Evolutionary conservation across 768 basidiomycete genomes (phyloP), one percentile per base, ranked within the genome.

Genomic region (Termitomyces sp.): DNA sequence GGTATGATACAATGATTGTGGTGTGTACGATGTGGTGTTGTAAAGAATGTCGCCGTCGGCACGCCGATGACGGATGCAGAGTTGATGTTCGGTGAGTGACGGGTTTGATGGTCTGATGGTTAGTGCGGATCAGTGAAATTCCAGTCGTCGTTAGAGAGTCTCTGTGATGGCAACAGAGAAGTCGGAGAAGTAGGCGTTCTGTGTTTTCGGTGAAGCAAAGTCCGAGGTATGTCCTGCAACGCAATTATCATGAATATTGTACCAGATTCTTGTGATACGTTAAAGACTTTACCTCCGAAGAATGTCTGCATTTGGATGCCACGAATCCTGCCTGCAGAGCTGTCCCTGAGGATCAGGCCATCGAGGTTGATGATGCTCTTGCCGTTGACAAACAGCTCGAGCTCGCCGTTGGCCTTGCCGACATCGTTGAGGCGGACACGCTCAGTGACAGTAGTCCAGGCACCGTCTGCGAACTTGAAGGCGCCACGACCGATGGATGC

Each of bases 221-320:
- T 72, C 68, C 0, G 69, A 41, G 12, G 71, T 69, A 36, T 75
- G 74, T 57, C 86, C 82, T 80, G 65, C 42, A 58, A n/a, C 65
- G 46, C 3, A 52, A 29, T 51, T 4, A 53, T 4, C 15, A 41
- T 41, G 4, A 41, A n/a, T 20, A 41, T 41, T 41, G 8, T n/a
- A 41, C 15, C 10, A 8, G 9, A n/a, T 18, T 7, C 46, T 6
- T 36, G 28, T 13, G 1, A 42, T 12, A n/a, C 5, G 7, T 36
- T 16, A 5, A 36, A 24, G 20, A 71, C 74, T 59, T n/a, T 65
- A 80, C 83, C 86, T 49, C 87, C 87, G 62, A 91, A 90, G 80
- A 90, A 90, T n/a, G 87, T 86, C 72, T 90, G 85, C 77, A 86
- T 81, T 69, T 83, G 83, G 56, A 88, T 81, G 22, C 89, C 88